Evolutionary conservation across 352 stramenopile species (phyloP).

Genomic region (Albugo laibachii): DNA sequence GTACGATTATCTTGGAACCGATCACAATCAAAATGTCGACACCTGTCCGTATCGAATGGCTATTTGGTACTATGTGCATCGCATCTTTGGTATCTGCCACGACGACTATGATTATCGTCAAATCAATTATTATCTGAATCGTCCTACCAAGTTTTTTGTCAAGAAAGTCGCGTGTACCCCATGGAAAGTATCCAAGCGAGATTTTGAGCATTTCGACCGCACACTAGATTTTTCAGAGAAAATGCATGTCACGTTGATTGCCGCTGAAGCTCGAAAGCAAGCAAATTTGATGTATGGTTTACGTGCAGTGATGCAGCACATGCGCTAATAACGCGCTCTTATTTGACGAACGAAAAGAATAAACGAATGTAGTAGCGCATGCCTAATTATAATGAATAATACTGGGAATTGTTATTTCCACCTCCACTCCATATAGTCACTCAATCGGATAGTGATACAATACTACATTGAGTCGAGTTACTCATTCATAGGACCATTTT

Average conservation of each 20-base stretch:
- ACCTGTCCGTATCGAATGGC: constrained; percentile 62
- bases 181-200: constrained; percentile 56
- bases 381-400: too few species aligned
- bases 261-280: constrained; percentile 71
- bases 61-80: constrained; percentile 78
- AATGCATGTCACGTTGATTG: constrained; percentile 64
- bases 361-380: too few species aligned
- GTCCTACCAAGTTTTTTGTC: constrained; percentile 71
- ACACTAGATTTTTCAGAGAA: constrained; percentile 64
- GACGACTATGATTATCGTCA: constrained; percentile 78
- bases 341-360: too few species aligned
- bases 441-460: too few species aligned
- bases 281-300: constrained; percentile 74
- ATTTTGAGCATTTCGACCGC: constrained; percentile 74
- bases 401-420: too few species aligned
- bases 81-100: constrained; percentile 77
- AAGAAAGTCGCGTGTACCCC: constrained; percentile 75
- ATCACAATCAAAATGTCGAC: constrained; percentile 43
- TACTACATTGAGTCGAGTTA: too few species aligned
- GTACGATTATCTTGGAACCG: constrained; percentile 47
- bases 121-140: constrained; percentile 65
- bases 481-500: too few species aligned
- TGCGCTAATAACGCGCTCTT: constrained; percentile 20
- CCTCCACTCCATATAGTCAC: too few species aligned
- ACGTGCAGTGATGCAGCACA: constrained; percentile 73